Percentiles rank a stretch among this genome's conserved stretches.
These are phyloP conservation scores for Helianthus annuus DNA, from an alignment of 129 eudicot species.

Conservation along the genomic window DNA sequence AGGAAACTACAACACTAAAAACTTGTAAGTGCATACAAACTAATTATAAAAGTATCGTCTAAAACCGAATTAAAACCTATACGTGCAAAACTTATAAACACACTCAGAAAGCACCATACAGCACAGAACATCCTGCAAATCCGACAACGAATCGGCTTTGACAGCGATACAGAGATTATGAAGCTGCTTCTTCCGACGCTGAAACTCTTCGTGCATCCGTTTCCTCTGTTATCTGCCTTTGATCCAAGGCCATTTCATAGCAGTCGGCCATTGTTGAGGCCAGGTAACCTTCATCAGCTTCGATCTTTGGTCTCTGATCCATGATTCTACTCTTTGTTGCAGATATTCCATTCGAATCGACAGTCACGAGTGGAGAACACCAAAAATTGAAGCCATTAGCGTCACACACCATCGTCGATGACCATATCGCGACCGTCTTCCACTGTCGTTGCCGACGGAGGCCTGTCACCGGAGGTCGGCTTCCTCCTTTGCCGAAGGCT, in stretches of 20 bases:
- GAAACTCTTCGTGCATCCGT: conserved; percentile 69
- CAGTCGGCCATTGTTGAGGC: conserved; percentile 65
- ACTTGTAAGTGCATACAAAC: too few species aligned
- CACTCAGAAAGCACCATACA: conserved; percentile 97
- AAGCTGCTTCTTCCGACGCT: conserved; percentile 67
- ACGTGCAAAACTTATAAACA: conserved; percentile 73
- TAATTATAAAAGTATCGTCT: too few species aligned
- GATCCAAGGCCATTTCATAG: conserved; percentile 90
- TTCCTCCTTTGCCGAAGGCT: too few species aligned
- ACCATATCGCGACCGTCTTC: too few species aligned
- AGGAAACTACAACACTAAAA: too few species aligned
- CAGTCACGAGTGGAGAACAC: conserved; percentile 15
- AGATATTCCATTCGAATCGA: conserved; percentile 60
- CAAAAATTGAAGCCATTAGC: too few species aligned
- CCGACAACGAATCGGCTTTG: conserved; percentile 84
- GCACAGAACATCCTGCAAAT: conserved; percentile 92
- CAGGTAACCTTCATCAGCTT: conserved; percentile 63
- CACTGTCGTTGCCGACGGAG: too few species aligned
- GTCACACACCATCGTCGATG: too few species aligned
- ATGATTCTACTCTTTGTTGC: conserved; percentile 75
- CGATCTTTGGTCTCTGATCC: conserved; percentile 87
- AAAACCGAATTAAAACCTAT: background rate
- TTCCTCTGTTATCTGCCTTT: conserved; percentile 71
- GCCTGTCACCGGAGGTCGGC: too few species aligned
- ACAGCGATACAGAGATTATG: conserved; percentile 67